Base-by-base conservation (phyloP, 805 yeast species). In the Candida tammaniensis region DNA sequence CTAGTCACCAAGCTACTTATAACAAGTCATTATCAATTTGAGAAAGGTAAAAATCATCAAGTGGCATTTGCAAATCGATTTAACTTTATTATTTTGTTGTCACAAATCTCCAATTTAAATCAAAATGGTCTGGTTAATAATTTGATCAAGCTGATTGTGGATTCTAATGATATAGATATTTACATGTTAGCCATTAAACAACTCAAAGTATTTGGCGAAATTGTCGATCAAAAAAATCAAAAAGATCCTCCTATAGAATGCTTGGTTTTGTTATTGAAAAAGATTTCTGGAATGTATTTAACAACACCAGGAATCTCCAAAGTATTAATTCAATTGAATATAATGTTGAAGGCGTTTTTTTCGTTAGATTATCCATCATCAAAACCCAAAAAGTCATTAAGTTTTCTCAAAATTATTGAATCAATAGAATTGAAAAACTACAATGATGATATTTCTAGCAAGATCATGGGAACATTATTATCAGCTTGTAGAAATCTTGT, bases 61-160 rank as follows among this genome's bases (percentile, higher is more conserved):
- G 51, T 51, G 4, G 61, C 61, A 55, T 66, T 56, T 33, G 44
- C 56, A 18, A 67, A 67, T 37, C 44, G 73, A 22, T 38, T 64
- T 23, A 67, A 67, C 35, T 55, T 64, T 34, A 49, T 65, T 4
- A 33, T 59, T 5, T 37, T 67, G 11, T 44, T 67, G n/a, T 39
- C 51, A 7, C 70, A 59, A 35, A 20, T 64, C 8, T 62, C 69
- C 2, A 54, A 51, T 6, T 50, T 60, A 7, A 66, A 62, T 31
- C 51, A 64, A 15, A 51, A 49, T 10, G 49, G 43, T 23, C 68
- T 57, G 36, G 40, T 64, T 5, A 24, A 30, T 10, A 54, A 49
- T 27, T 43, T 66, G 34, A 30, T 63, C 7, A 37, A 29, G 5
- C 59, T 48, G 43, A 42, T 62, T 1, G 26, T 37, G 7, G 42